phyloP scores from a whole-genome alignment of 164 flowering plant genomes.

The Brasenia schreberi region DNA sequence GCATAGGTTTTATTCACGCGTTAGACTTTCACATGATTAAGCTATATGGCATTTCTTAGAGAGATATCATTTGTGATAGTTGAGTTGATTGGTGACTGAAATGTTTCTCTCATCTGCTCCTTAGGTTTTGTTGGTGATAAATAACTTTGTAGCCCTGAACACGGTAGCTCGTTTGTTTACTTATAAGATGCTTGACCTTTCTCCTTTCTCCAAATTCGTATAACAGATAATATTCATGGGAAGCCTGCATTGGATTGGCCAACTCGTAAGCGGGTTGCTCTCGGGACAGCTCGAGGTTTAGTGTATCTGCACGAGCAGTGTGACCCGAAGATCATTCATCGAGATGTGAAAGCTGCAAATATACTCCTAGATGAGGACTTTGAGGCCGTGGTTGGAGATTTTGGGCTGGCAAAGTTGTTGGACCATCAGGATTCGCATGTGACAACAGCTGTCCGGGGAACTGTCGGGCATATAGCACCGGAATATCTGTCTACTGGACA shows the following conservation, averaged over 20 bases:
- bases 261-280: slow-evolving; percentile 56
- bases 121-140: too few relatives aligned
- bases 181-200: neutral
- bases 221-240: slow-evolving; percentile 42
- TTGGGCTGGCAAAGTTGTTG: slow-evolving; percentile 82
- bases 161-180: neutral
- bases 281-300: slow-evolving; percentile 78
- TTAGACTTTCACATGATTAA: too few relatives aligned
- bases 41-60: too few relatives aligned
- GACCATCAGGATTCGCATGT: slow-evolving; percentile 83
- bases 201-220: neutral
- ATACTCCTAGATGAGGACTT: slow-evolving; percentile 74
- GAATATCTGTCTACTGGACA: slow-evolving; percentile 83
- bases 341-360: slow-evolving; percentile 89
- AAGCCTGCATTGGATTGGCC: slow-evolving; percentile 69
- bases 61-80: too few relatives aligned
- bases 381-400: slow-evolving; percentile 88
- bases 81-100: too few relatives aligned
- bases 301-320: slow-evolving; percentile 77
- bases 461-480: slow-evolving; percentile 90
- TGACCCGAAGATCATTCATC: slow-evolving; percentile 83
- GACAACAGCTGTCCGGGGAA: slow-evolving; percentile 83
- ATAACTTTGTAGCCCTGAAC: too few relatives aligned
- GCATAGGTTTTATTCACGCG: too few relatives aligned
- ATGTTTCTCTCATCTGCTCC: too few relatives aligned